Evolutionary conservation across 176 grass and related monocot genomes (phyloP).

Genomic region (Avena atlantica): DNA sequence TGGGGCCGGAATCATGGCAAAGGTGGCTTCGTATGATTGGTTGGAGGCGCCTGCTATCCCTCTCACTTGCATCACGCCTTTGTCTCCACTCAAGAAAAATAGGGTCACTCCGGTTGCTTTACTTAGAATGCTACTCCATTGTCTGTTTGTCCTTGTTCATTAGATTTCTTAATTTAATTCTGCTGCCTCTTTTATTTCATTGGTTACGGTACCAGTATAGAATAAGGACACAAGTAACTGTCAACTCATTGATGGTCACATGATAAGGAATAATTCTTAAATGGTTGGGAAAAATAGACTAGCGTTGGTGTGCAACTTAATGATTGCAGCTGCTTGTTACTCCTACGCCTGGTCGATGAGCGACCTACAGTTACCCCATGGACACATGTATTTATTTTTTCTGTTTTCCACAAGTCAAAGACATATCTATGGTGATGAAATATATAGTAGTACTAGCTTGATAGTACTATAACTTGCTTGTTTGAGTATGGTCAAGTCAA

Average conservation of each 20-base stretch:
- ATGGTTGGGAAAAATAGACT: constrained; percentile 27
- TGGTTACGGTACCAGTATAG: neutral
- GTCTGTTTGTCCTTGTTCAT: neutral
- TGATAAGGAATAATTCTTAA: constrained; percentile 33
- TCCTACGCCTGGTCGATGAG: constrained; percentile 19
- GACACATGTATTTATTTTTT: neutral
- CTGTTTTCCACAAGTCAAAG: constrained; percentile 9
- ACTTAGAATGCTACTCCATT: constrained; percentile 42
- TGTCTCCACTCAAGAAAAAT: constrained; percentile 56
- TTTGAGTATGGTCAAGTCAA: neutral
- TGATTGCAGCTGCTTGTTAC: constrained; percentile 39
- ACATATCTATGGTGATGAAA: neutral
- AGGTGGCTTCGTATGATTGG: constrained; percentile 47
- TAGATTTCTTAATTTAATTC: constrained; percentile 20
- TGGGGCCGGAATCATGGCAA: constrained; percentile 14
- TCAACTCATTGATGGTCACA: constrained; percentile 49
- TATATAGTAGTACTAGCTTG: neutral
- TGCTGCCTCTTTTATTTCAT: constrained; percentile 28
- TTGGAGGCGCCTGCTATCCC: constrained; percentile 37
- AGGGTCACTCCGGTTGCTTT: constrained; percentile 51
- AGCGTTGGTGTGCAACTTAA: constrained; percentile 34
- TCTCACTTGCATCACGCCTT: constrained; percentile 48
- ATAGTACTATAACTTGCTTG: neutral
- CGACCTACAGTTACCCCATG: neutral
- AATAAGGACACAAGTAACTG: constrained; percentile 53